Conservation (phyloP, 2,329 filamentous ascomycete species). For the Monosporascus sp. region DNA sequence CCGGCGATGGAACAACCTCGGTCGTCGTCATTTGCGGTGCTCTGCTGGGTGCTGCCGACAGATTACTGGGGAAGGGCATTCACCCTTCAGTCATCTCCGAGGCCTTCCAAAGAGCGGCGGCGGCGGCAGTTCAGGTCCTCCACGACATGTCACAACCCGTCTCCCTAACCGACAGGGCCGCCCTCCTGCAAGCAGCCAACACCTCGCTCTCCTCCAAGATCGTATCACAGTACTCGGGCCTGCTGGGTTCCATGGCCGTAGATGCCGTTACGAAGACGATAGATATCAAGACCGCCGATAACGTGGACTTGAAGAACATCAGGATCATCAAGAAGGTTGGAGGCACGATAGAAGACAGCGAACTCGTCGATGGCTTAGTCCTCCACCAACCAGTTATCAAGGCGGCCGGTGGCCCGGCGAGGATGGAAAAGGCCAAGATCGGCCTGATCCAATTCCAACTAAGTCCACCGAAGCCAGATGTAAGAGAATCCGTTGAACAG, state of each 20-base stretch:
- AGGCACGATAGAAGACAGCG: constrained; percentile 96
- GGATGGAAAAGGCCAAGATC: constrained; percentile 97
- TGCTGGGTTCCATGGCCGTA: constrained; percentile 95
- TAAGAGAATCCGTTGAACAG: constrained; percentile 37
- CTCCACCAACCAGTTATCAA: constrained; percentile 91
- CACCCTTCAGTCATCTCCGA: constrained; percentile 98
- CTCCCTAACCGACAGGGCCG: constrained; percentile 77
- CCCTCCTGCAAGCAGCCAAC: constrained; percentile 91
- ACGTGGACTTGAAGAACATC: constrained; percentile 95
- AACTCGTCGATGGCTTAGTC: constrained; percentile 92
- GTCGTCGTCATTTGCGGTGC: constrained; percentile 97
- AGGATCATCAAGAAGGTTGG: constrained; percentile 96
- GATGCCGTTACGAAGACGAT: constrained; percentile 95
- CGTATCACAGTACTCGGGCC: constrained; percentile 92
- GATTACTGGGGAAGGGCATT: constrained; percentile 85
- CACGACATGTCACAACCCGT: constrained; percentile 96
- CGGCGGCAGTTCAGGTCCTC: constrained; percentile 80
- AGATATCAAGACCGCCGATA: constrained; percentile 90
- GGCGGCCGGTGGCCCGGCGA: constrained; percentile 80
- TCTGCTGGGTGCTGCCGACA: constrained; percentile 87
- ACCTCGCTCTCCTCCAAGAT: constrained; percentile 98
- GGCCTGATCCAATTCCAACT: constrained; percentile 98
- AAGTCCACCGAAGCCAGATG: constrained; percentile 94
- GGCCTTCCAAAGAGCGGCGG: constrained; percentile 91
- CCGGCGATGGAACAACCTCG: constrained; percentile 95